Evolutionary conservation across 805 yeast species (phyloP), one percentile per base, ranked within the genome.

Genomic region (Ogataea paraovalis): DNA sequence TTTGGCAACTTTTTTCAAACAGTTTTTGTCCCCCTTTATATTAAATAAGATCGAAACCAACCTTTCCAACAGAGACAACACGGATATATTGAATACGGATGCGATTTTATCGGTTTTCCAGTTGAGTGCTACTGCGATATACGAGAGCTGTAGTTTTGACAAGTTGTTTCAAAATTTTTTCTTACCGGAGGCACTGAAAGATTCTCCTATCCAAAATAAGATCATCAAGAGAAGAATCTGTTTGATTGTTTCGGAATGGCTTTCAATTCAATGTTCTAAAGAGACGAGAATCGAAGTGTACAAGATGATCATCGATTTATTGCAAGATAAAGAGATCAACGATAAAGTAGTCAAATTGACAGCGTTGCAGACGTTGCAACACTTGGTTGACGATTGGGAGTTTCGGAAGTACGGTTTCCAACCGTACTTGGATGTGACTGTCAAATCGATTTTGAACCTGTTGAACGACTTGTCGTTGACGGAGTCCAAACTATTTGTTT

Each of bases 321-420:
- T 67, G 12, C 61, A 70, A 44, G 66, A 74, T 12, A 52, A 70
- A 2, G 71, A 74, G 33, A 39, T 51, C 2, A 78, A 82, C 53
- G 98, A 94, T 62, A 73, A 76, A 46, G 96, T 92, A n/a, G 96
- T 94, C 2, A 76, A 76, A 55, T 62, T 94, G 20, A 80, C 95
- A 0, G 83, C 94, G 0, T 73, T 85, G 14, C 85, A 83, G 57
- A 80, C 92, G 0, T 67, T 91, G 19, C 75, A 82, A 49, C 74
- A 79, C 25, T 73, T 87, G 42, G 72, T 92, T 28, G 91, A 88
- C 51, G 97, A 90, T 58, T 88, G 95, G 87, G 91, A 87, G 50
- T 91, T 92, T 64, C 74, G 80, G 34, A 83, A 87, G 50, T 70
- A 68, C 14, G 80, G 72, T 27, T 88, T 94, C 57, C 67, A 76